Conservation (phyloP, 768 basidiomycete genomes). For the Pisolithus orientalis region DNA sequence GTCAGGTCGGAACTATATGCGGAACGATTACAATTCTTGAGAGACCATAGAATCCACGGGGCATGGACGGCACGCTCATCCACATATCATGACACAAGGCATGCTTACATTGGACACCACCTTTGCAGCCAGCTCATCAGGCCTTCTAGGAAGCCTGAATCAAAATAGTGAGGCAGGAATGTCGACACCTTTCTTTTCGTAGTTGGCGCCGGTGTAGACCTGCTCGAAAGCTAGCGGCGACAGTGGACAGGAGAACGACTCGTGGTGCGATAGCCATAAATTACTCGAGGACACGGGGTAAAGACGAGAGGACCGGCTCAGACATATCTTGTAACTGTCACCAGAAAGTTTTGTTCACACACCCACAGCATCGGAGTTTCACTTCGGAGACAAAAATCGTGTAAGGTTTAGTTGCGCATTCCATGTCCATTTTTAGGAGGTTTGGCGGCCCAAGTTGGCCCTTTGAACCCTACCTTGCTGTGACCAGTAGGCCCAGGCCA, state of each 20-base stretch:
- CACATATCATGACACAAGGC: background rate
- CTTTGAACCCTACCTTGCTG: too few species aligned
- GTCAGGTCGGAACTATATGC: constrained; percentile 71
- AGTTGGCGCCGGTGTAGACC: constrained; percentile 79
- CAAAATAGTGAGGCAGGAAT: constrained; percentile 87
- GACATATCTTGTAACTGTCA: constrained; percentile 1
- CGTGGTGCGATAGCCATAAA: too few species aligned
- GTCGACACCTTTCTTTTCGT: constrained; percentile 88
- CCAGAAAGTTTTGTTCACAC: too few species aligned
- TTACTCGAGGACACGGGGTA: constrained; percentile 23
- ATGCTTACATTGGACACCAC: constrained; percentile 63
- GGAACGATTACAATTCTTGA: background rate
- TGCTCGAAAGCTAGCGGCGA: constrained; percentile 55
- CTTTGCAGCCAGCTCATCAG: constrained; percentile 68
- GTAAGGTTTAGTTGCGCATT: too few species aligned
- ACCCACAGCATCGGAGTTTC: too few species aligned
- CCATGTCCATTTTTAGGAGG: too few species aligned
- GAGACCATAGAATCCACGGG: too few species aligned
- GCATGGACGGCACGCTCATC: background rate
- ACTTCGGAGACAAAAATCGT: too few species aligned
- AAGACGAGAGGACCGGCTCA: constrained; percentile 22
- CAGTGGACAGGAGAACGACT: constrained; percentile 49
- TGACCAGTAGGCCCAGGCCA: too few species aligned
- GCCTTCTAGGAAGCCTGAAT: constrained; percentile 79
- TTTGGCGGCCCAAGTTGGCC: too few species aligned